These are phyloP conservation scores for Gracilaria vermiculophylla DNA, from an alignment of 23 red algal species.

Conservation along the genomic window DNA sequence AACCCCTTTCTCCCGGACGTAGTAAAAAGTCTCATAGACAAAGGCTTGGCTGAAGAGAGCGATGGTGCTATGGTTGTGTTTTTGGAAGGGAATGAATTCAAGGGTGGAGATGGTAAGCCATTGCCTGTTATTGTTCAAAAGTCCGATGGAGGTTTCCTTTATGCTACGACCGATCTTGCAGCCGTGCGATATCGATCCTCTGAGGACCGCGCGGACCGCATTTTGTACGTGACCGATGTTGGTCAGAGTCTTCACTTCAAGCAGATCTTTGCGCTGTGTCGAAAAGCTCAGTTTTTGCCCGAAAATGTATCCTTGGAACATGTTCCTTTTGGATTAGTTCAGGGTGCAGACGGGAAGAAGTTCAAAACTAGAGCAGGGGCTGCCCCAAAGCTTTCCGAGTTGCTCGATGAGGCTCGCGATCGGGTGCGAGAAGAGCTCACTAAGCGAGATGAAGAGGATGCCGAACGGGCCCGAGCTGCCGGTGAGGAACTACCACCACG, in stretches of 20 bases:
- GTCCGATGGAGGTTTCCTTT: slow-evolving; percentile 92
- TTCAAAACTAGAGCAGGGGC: slow-evolving; percentile 98
- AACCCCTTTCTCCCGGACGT: slow-evolving; percentile 85
- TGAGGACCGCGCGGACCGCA: slow-evolving; percentile 84
- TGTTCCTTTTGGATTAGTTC: slow-evolving; percentile 97
- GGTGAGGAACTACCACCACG: slow-evolving; percentile 58
- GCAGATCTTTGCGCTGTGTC: slow-evolving; percentile 95
- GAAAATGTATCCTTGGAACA: slow-evolving; percentile 84
- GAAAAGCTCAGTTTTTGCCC: slow-evolving; percentile 66
- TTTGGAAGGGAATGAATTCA: slow-evolving; percentile 85
- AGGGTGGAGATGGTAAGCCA: slow-evolving; percentile 77
- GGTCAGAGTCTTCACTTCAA: slow-evolving; percentile 96
- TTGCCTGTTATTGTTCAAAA: slow-evolving; percentile 95
- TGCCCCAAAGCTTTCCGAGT: slow-evolving; percentile 86
- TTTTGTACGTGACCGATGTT: slow-evolving; percentile 97
- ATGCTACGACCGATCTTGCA: slow-evolving; percentile 97
- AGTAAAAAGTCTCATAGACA: slow-evolving; percentile 53
- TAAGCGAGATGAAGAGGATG: slow-evolving; percentile 70
- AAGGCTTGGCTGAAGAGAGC: slow-evolving; percentile 76
- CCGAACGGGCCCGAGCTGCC: slow-evolving; percentile 60
- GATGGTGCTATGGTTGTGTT: slow-evolving; percentile 92
- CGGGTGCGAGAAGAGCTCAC: slow-evolving; percentile 68
- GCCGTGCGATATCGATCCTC: slow-evolving; percentile 86
- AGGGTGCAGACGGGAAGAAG: slow-evolving; percentile 98
- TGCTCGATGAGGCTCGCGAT: slow-evolving; percentile 90